These are phyloP conservation scores for Byssothecium circinans DNA, from an alignment of 2,329 filamentous ascomycete species.

Conservation along the genomic window DNA sequence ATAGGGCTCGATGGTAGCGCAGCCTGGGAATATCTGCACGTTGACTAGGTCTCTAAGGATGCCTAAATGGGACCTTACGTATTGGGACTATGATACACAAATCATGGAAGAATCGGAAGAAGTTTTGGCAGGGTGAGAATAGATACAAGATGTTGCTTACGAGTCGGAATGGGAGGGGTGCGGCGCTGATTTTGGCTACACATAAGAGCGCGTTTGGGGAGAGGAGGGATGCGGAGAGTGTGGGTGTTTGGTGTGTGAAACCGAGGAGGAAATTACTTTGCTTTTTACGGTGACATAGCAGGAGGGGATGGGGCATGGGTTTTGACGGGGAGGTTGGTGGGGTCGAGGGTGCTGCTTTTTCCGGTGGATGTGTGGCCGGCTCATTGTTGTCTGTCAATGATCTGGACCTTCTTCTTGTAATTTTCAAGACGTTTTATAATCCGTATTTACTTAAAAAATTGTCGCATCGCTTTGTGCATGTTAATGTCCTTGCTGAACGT, in stretches of 20 bases:
- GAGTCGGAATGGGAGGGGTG: conserved; percentile 2
- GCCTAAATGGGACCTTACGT: not conserved
- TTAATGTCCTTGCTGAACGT: no score
- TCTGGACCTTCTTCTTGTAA: no score
- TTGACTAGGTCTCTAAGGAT: not conserved
- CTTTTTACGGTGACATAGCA: not conserved
- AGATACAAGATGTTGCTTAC: conserved; percentile 1
- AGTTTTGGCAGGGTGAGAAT: not conserved
- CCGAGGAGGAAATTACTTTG: not conserved
- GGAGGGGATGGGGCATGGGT: no score
- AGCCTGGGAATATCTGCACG: not conserved
- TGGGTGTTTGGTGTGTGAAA: not conserved
- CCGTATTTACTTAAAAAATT: no score
- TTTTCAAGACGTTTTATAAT: no score
- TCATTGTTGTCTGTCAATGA: no score
- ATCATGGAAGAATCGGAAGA: not conserved
- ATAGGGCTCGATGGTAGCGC: not conserved
- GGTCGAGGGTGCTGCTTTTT: no score
- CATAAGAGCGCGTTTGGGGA: conserved; percentile 4
- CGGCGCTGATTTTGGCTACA: conserved; percentile 2
- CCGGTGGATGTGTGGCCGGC: no score
- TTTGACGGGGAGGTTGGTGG: no score
- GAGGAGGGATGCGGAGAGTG: not conserved
- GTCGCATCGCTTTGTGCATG: no score
- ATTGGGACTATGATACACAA: not conserved